Base-by-base conservation (phyloP, 495 filamentous ascomycete genomes). In the Penicillium egyptiacum region DNA sequence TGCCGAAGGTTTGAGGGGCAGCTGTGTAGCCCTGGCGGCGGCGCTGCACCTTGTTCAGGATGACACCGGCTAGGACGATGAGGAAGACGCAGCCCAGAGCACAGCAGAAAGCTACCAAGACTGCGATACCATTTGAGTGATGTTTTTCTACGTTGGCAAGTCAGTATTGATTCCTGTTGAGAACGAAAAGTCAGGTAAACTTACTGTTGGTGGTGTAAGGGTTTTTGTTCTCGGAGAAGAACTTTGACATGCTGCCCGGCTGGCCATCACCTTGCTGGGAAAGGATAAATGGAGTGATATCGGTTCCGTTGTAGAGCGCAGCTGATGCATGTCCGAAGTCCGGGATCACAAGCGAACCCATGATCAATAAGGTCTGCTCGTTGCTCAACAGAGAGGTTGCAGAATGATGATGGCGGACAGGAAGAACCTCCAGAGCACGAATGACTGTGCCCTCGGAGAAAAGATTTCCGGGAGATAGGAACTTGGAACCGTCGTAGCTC, bases 21-120 rank as follows among this genome's bases (percentile, higher is more conserved):
- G 87, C 88, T 47, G 88, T 75, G 63, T 98, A 98, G 40, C 94
- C 95, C 69, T 96, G 90, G 35, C 86, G 82, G 72, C 83, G 86
- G 63, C 92, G 87, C 64, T 94, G 88, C 43, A 90, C 81, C 53
- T 91, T 87, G 68, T 96, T 92, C 30, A 91, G 77, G 53, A 96
- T 75, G 53, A 98, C 81, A 55, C 94, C 94, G 28, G 85, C 81
- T 22, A 90, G 82, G 53, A 99, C 92, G 47, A 99, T 84, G 41
- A 96, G 77, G 72, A 97, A 89, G 66, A 92, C 90, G 57, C 92
- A 83, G 46, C 80, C 92, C 8, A 98, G 83, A 0, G 94, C 86
- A 58, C 94, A 90, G 45, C 88, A 96, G 53, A 99, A 87, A n/a
- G 86, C 88, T 45, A 99, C 92, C 30, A 99, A 81, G 16, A 97